Evolutionary conservation across 1,284 basidiomycete genomes (phyloP), one percentile per base, ranked within the genome.

Genomic region (Sporisorium reilianum): DNA sequence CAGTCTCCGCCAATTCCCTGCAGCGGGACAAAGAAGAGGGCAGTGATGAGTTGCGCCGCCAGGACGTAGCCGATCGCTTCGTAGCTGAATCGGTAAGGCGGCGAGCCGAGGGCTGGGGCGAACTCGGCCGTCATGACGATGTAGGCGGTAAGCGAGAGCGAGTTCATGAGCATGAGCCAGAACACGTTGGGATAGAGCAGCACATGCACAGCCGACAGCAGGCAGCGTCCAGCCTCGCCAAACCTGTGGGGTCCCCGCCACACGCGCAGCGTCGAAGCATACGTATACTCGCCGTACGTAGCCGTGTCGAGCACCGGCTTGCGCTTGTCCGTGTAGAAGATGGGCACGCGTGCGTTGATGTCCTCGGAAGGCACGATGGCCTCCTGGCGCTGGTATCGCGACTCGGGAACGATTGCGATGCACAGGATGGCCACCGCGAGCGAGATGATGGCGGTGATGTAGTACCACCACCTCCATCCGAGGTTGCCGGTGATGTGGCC

Each of bases 301-400:
- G 38, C 38, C n/a, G 34, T 41, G 36, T 53, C 51, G 36, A 53
- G 36, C 23, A 18, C 12, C 7, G 51, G 51, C 51, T 53, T 53
- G 51, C 51, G 51, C 51, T 53, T 53, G 51, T 53, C 51, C 23
- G 51, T 53, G 51, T 53, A 53, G 23, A 53, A 53, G 51, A 53
- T 38, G 3, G 51, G 23, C 11, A 53, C 38, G 51, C 38, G 16
- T 10, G 36, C 18, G 36, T 53, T 38, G 22, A 53, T 41, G 23
- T 53, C 36, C 23, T 53, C 51, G 12, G 51, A 53, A 6, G 38
- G 51, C 51, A 53, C 51, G 20, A 53, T 41, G 10, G 51, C 38
- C 36, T 53, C 51, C 5, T 34, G 34, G 10, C 51, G 51, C 51
- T 53, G 20, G 36, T 53, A 53, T 6, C 51, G 12, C 36, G 51